phyloP scores from a whole-genome alignment of 164 flowering plant species.

The Aristolochia contorta region DNA sequence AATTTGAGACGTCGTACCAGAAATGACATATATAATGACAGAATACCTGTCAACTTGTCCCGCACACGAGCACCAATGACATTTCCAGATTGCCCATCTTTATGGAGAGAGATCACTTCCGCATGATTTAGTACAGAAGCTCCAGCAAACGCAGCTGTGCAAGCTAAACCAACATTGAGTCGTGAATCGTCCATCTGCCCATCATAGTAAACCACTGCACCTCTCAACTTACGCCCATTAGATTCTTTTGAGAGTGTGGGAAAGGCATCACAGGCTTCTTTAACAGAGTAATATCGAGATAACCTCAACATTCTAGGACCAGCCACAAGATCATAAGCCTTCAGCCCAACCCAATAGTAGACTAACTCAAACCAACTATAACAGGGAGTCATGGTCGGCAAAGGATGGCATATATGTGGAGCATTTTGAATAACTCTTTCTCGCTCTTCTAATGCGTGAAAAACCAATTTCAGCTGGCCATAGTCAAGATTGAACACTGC shows the following conservation, averaged over 20 bases:
- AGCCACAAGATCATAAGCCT: slow-evolving; percentile 88
- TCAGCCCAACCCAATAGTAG: slow-evolving; percentile 92
- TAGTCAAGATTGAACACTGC: slow-evolving; percentile 94
- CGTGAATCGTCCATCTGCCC: slow-evolving; percentile 28
- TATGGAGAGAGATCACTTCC: slow-evolving; percentile 72
- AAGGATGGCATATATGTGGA: slow-evolving; percentile 88
- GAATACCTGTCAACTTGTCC: slow-evolving; percentile 19
- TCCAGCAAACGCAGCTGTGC: slow-evolving; percentile 95
- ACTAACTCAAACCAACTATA: slow-evolving; percentile 88
- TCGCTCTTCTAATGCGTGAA: slow-evolving; percentile 98
- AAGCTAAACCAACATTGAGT: slow-evolving; percentile 54
- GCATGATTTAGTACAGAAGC: slow-evolving; percentile 98
- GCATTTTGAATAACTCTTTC: slow-evolving; percentile 93
- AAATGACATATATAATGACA: background rate
- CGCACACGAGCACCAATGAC: slow-evolving; percentile 19
- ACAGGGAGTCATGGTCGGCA: slow-evolving; percentile 99
- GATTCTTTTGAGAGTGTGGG: slow-evolving; percentile 55
- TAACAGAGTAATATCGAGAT: slow-evolving; percentile 85
- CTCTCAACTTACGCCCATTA: slow-evolving; percentile 16
- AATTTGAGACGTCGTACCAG: background rate
- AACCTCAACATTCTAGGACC: slow-evolving; percentile 72
- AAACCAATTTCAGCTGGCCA: slow-evolving; percentile 92
- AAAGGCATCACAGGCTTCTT: slow-evolving; percentile 84
- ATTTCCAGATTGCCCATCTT: slow-evolving; percentile 40
- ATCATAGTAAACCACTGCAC: slow-evolving; percentile 24